These are phyloP conservation scores for Retiboletus fuscus DNA, from an alignment of 1,284 basidiomycete genomes.

Conservation along the genomic window DNA sequence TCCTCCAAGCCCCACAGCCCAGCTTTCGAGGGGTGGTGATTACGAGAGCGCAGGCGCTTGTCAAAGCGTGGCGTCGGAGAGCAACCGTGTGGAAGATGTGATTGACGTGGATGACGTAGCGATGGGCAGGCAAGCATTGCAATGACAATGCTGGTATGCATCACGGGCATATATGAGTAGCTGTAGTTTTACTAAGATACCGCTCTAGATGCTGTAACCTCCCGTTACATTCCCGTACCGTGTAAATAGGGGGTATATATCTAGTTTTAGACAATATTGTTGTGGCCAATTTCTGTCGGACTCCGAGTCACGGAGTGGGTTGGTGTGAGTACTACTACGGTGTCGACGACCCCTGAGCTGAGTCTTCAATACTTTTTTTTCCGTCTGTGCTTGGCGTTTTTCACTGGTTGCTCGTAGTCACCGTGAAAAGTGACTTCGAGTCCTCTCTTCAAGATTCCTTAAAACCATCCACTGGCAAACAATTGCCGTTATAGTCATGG, in stretches of 20 bases:
- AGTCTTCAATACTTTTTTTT: too few relatives aligned
- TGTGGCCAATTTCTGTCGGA: too few relatives aligned
- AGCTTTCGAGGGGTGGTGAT: conserved; percentile 23
- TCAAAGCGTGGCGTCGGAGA: background rate
- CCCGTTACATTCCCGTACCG: background rate
- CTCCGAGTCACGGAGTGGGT: too few relatives aligned
- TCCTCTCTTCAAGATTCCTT: too few relatives aligned
- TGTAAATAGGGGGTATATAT: background rate
- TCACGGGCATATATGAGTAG: background rate
- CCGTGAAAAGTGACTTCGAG: too few relatives aligned
- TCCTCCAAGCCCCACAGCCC: background rate
- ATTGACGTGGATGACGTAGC: conserved; percentile 13
- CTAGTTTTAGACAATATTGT: too few relatives aligned
- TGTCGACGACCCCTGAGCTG: too few relatives aligned
- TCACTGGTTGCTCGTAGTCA: too few relatives aligned
- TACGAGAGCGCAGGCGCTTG: conserved; percentile 30
- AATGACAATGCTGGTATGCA: conserved; percentile 1
- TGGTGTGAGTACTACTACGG: too few relatives aligned
- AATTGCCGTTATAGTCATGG: too few relatives aligned
- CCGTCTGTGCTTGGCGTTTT: too few relatives aligned
- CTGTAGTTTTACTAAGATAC: background rate
- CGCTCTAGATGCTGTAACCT: background rate
- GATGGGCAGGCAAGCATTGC: conserved; percentile 4
- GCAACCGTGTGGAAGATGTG: conserved; percentile 5
- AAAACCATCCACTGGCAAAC: too few relatives aligned